Conservation (phyloP, 2,329 filamentous ascomycete species). For the Claviceps sp. region DNA sequence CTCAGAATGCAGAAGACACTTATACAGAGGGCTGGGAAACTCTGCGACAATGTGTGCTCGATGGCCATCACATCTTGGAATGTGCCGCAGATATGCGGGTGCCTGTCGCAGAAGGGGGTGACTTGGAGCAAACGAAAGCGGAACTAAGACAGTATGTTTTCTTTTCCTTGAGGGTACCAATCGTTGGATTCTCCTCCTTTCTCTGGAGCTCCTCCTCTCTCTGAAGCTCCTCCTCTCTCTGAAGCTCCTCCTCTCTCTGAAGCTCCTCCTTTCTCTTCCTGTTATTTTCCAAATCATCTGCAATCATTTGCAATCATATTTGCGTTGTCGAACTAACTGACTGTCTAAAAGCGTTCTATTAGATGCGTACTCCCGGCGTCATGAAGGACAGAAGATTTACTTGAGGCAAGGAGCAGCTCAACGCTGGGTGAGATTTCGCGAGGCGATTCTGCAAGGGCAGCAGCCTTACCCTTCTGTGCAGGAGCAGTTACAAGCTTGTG, state of each 20-base stretch:
- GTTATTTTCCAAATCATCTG: no score
- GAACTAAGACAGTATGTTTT: conserved; percentile 46
- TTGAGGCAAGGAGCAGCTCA: conserved; percentile 46
- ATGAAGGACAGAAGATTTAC: conserved; percentile 53
- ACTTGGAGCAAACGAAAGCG: conserved; percentile 46
- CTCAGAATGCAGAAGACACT: conserved; percentile 42
- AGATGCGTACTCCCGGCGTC: conserved; percentile 47
- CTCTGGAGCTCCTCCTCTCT: neutral
- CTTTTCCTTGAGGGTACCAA: neutral
- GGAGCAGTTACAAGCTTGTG: conserved; percentile 37
- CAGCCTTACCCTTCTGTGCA: conserved; percentile 33
- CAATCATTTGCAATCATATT: no score
- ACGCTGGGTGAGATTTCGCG: conserved; percentile 43
- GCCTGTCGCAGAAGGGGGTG: conserved; percentile 36
- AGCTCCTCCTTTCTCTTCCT: neutral
- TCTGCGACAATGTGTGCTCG: conserved; percentile 47
- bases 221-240: neutral
- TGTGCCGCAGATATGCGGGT: conserved; percentile 49
- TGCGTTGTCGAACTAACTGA: neutral
- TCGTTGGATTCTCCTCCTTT: neutral
- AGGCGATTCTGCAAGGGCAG: conserved; percentile 37
- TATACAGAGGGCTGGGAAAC: conserved; percentile 51
- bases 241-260: no score
- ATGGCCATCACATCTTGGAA: conserved; percentile 52
- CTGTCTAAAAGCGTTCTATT: conserved; percentile 37